Evolutionary conservation across 768 basidiomycete genomes (phyloP).

Genomic region (Boletus vinaceobasis): DNA sequence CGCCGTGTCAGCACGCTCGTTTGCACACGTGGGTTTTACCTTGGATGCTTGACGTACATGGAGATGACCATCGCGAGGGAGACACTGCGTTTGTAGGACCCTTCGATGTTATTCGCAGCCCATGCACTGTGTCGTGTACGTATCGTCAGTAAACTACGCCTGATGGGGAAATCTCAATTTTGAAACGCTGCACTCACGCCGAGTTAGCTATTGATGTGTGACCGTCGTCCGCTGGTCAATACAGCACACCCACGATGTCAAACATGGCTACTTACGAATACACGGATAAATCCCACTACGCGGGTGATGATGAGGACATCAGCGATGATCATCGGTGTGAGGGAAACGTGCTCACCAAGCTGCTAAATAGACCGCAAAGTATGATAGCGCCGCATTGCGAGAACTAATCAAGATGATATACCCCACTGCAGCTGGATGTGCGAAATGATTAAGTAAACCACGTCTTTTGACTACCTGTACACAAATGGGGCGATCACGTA

Average conservation of each 20-base stretch:
- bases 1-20: neutral
- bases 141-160: neutral
- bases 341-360: slow-evolving; percentile 46
- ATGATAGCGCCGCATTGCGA: slow-evolving; percentile 59
- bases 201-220: slow-evolving; percentile 49
- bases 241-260: neutral
- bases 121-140: slow-evolving; percentile 35
- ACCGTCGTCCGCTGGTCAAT: neutral
- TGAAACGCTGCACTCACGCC: slow-evolving; percentile 37
- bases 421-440: slow-evolving; percentile 46
- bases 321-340: too few relatives aligned
- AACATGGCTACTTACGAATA: slow-evolving; percentile 47
- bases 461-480: neutral
- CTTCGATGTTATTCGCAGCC: slow-evolving; percentile 71
- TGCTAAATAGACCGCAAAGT: slow-evolving; percentile 69
- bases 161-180: neutral
- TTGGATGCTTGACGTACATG: slow-evolving; percentile 39
- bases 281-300: slow-evolving; percentile 70
- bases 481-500: neutral
- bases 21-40: neutral
- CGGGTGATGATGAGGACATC: neutral
- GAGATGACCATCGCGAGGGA: slow-evolving; percentile 67
- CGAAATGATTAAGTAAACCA: neutral
- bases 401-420: slow-evolving; percentile 71
- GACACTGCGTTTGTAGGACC: slow-evolving; percentile 72